Evolutionary conservation across 768 basidiomycete genomes (phyloP).

Genomic region (Russula ochroleuca): DNA sequence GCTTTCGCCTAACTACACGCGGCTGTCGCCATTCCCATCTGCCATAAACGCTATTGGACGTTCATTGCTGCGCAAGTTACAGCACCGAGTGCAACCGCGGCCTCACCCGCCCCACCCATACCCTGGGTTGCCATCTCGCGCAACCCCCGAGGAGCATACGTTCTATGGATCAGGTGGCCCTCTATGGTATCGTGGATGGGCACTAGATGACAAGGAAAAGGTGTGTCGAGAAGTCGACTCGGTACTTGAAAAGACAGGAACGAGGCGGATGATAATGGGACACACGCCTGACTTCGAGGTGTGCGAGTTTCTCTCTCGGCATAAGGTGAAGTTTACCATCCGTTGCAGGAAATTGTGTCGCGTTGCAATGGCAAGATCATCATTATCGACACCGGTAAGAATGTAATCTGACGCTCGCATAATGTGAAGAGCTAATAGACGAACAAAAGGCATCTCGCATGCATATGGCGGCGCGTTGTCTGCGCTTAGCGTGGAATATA

Average conservation of each 20-base stretch:
- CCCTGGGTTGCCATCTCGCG: constrained; percentile 60
- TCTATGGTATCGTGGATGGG: constrained; percentile 95
- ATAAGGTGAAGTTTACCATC: neutral
- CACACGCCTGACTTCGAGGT: constrained; percentile 90
- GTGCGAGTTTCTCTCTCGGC: constrained; percentile 26
- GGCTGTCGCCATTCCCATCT: constrained; percentile 77
- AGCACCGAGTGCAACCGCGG: constrained; percentile 59
- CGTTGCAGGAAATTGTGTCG: constrained; percentile 58
- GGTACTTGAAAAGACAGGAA: constrained; percentile 71
- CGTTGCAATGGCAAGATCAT: constrained; percentile 90
- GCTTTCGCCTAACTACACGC: constrained; percentile 68
- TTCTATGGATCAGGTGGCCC: constrained; percentile 79
- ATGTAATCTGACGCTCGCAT: neutral
- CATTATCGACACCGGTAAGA: constrained; percentile 87
- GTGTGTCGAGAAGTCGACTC: constrained; percentile 69
- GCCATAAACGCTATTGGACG: constrained; percentile 73
- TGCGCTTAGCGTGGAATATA: constrained; percentile 83
- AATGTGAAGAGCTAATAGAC: constrained; percentile 9
- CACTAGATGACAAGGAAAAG: constrained; percentile 61
- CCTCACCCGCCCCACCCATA: constrained; percentile 82
- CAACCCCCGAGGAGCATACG: constrained; percentile 61
- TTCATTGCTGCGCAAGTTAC: constrained; percentile 66
- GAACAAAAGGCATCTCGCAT: constrained; percentile 73
- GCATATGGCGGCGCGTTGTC: constrained; percentile 94
- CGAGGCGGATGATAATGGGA: constrained; percentile 89